These are phyloP conservation scores for Pichia sp. DNA, from an alignment of 1,139 yeast species.

Conservation along the genomic window DNA sequence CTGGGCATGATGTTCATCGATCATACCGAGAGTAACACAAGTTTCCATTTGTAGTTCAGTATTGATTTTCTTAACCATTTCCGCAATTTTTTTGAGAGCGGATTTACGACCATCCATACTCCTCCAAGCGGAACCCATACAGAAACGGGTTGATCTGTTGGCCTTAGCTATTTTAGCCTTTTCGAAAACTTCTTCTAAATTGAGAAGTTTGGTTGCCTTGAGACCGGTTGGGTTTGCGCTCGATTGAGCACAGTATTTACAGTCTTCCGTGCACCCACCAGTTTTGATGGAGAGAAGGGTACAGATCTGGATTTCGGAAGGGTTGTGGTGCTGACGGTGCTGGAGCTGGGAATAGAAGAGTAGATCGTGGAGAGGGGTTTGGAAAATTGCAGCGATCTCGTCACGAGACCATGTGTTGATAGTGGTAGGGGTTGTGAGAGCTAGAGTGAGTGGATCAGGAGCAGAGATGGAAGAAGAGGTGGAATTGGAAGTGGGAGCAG, in stretches of 20 bases:
- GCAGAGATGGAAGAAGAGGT: background rate
- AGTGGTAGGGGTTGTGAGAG: conserved; percentile 29
- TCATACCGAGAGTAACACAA: conserved; percentile 78
- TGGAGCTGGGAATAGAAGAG: conserved; percentile 56
- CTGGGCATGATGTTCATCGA: conserved; percentile 53
- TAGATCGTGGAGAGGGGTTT: conserved; percentile 60
- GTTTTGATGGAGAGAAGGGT: conserved; percentile 67
- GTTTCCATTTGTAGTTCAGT: conserved; percentile 60
- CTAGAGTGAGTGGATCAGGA: conserved; percentile 13
- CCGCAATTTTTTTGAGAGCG: conserved; percentile 53
- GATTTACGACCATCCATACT: conserved; percentile 75
- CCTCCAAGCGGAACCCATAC: conserved; percentile 89
- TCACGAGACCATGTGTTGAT: conserved; percentile 51
- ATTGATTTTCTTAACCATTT: conserved; percentile 60
- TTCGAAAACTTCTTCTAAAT: conserved; percentile 52
- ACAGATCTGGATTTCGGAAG: conserved; percentile 65
- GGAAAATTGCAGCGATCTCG: conserved; percentile 52
- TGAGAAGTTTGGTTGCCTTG: conserved; percentile 57
- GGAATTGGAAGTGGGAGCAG: background rate
- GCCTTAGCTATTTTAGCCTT: conserved; percentile 60
- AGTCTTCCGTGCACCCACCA: conserved; percentile 79
- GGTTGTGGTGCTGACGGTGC: conserved; percentile 62
- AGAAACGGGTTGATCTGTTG: conserved; percentile 71
- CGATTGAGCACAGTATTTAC: conserved; percentile 77
- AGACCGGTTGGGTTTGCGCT: conserved; percentile 61